These are phyloP conservation scores for Ceratonia siliqua DNA, from an alignment of 306 rosid genomes.

Conservation along the genomic window DNA sequence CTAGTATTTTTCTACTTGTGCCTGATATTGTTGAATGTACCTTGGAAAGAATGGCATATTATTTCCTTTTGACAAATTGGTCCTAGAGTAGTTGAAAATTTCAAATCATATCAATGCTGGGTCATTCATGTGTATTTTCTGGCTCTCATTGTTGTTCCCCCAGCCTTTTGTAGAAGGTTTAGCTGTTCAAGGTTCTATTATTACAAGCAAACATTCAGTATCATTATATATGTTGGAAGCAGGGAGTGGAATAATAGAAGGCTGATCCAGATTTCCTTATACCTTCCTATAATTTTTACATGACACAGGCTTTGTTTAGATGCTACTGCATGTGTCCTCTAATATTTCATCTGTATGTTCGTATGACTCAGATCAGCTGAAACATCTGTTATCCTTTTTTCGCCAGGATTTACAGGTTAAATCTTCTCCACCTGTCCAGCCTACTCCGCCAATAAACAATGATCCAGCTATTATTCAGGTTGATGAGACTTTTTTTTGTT, in stretches of 20 bases:
- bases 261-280: slow-evolving; percentile 18
- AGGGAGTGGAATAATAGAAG: slow-evolving; percentile 3
- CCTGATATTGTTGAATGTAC: slow-evolving; percentile 2
- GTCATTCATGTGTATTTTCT: slow-evolving; percentile 13
- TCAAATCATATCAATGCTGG: not conserved
- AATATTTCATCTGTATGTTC: not conserved
- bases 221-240: slow-evolving; percentile 22
- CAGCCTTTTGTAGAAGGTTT: not conserved
- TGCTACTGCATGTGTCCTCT: slow-evolving; percentile 10
- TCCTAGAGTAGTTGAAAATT: not conserved
- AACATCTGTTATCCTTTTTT: slow-evolving; percentile 25
- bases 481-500: not conserved
- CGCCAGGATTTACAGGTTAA: slow-evolving; percentile 91
- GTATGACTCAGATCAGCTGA: slow-evolving; percentile 11
- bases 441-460: slow-evolving; percentile 63
- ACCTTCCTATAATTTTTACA: not conserved
- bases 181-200: not conserved
- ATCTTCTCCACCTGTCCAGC: slow-evolving; percentile 77
- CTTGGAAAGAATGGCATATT: slow-evolving; percentile 10
- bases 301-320: not conserved
- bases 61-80: not conserved
- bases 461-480: slow-evolving; percentile 96
- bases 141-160: slow-evolving; percentile 15
- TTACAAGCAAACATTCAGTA: slow-evolving; percentile 14
- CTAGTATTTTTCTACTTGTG: not conserved